Base-by-base conservation (phyloP, 108 stramenopile genomes). In the Tribonema minus region DNA sequence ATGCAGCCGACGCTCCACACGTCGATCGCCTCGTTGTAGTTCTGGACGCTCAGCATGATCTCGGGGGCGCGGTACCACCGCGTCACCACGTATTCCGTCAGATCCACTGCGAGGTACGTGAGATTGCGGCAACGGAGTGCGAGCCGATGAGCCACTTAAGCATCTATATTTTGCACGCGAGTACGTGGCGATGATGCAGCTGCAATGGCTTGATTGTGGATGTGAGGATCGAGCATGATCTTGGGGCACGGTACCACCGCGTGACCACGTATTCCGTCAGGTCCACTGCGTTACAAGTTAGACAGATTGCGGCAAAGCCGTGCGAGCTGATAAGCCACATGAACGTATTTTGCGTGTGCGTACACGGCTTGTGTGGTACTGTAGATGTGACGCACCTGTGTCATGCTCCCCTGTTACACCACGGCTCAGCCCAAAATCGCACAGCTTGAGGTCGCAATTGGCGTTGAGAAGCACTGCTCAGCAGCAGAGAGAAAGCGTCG, bases 41-140 rank as follows among this genome's bases (percentile, higher is more conserved):
- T 93, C 66, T 97, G 96, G 81, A 94, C 95, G 2, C 96, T 93
- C 65, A 99, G 87, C 98, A 99, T 99, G 72, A 99, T 97, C 87
- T 99, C 98, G 54, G 97, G 98, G 5, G 98, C 88, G 3, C 88
- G 80, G 86, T 88, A 90, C 86, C 90, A 95, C 69, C 58, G 90
- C 80, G 67, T 92, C 82, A 64, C 88, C 0, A 88, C 88, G 40
- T 88, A 88, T n/a, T 38, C 15, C 40, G 46, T 54, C 46, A 54
- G 46, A 54, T 67, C 31, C n/a, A 3, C 9, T 34, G 27, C 66
- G n/a, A n/a, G n/a, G n/a, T n/a, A n/a, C n/a, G n/a, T n/a, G n/a
- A n/a, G n/a, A n/a, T n/a, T n/a, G n/a, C n/a, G n/a, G n/a, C n/a
- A n/a, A n/a, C n/a, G n/a, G n/a, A n/a, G n/a, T n/a, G n/a, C n/a